These are phyloP conservation scores for Diutina siamensis DNA, from an alignment of 1,139 yeast genomes.

Conservation along the genomic window DNA sequence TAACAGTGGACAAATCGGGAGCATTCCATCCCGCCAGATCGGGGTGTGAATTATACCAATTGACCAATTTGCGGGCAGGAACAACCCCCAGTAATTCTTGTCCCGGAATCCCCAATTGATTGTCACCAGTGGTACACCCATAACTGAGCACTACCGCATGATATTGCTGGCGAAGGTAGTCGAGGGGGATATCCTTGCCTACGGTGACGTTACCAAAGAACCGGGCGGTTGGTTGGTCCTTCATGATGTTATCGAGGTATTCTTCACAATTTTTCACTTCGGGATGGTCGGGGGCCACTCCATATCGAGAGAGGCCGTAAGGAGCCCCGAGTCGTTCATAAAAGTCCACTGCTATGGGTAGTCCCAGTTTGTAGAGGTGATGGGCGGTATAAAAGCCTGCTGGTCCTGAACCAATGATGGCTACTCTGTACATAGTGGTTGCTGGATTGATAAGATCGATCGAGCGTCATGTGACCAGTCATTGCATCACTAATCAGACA, in stretches of 20 bases:
- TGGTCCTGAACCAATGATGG: slow-evolving; percentile 92
- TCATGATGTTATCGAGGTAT: slow-evolving; percentile 56
- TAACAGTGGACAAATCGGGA: slow-evolving; percentile 49
- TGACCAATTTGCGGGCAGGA: slow-evolving; percentile 82
- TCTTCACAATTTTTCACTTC: slow-evolving; percentile 89
- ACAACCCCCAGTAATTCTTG: slow-evolving; percentile 52
- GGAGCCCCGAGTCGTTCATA: slow-evolving; percentile 86
- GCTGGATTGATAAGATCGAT: no score
- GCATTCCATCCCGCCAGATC: slow-evolving; percentile 21
- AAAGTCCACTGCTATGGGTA: slow-evolving; percentile 41
- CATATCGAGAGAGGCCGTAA: slow-evolving; percentile 81
- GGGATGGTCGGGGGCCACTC: slow-evolving; percentile 99
- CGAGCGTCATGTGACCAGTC: neutral
- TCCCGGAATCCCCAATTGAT: slow-evolving; percentile 48
- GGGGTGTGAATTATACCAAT: slow-evolving; percentile 94
- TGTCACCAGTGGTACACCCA: slow-evolving; percentile 32
- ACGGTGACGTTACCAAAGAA: slow-evolving; percentile 70
- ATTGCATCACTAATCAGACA: neutral
- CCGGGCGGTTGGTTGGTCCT: slow-evolving; percentile 30
- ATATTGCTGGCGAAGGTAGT: slow-evolving; percentile 23
- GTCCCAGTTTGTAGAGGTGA: slow-evolving; percentile 41
- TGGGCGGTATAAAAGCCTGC: slow-evolving; percentile 91
- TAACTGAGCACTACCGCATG: slow-evolving; percentile 5
- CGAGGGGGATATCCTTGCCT: slow-evolving; percentile 41
- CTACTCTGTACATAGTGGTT: no score